Percentiles rank a stretch among this genome's conserved stretches.
Conservation (phyloP, 2,329 filamentous ascomycete species). For the Colletotrichum lindemuthianum region DNA sequence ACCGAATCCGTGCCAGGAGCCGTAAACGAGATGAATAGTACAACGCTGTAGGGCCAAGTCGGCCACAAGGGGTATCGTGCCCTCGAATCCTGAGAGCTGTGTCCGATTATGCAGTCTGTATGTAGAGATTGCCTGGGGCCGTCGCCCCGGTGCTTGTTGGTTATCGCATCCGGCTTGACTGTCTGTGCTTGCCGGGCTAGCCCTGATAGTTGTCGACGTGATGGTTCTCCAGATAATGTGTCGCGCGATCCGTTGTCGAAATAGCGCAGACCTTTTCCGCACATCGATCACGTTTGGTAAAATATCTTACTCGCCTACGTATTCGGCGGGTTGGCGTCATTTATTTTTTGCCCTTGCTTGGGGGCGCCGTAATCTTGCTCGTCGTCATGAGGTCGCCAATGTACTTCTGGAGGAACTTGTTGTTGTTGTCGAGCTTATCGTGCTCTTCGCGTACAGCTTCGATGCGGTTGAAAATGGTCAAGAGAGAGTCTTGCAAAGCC, state of each 20-base stretch:
- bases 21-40: slow-evolving; percentile 31
- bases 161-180: not conserved
- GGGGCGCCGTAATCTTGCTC: slow-evolving; percentile 74
- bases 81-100: slow-evolving; percentile 29
- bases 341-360: slow-evolving; percentile 65
- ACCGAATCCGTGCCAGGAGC: slow-evolving; percentile 33
- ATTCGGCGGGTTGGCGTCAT: too few species aligned
- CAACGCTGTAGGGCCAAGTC: slow-evolving; percentile 33
- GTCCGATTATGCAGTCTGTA: slow-evolving; percentile 31
- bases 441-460: slow-evolving; percentile 95
- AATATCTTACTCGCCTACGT: slow-evolving; percentile 4
- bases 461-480: slow-evolving; percentile 91
- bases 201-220: not conserved
- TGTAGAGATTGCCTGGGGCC: slow-evolving; percentile 18
- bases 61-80: slow-evolving; percentile 36
- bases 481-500: slow-evolving; percentile 85
- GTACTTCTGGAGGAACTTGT: slow-evolving; percentile 97
- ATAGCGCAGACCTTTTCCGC: too few species aligned
- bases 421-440: slow-evolving; percentile 95
- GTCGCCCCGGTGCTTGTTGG: slow-evolving; percentile 3
- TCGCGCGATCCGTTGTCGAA: not conserved
- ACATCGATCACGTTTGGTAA: not conserved
- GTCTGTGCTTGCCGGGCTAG: not conserved
- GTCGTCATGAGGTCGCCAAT: slow-evolving; percentile 95
- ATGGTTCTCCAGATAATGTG: not conserved